phyloP scores from a whole-genome alignment of 345 rosid species.

The Brassica rapa region DNA sequence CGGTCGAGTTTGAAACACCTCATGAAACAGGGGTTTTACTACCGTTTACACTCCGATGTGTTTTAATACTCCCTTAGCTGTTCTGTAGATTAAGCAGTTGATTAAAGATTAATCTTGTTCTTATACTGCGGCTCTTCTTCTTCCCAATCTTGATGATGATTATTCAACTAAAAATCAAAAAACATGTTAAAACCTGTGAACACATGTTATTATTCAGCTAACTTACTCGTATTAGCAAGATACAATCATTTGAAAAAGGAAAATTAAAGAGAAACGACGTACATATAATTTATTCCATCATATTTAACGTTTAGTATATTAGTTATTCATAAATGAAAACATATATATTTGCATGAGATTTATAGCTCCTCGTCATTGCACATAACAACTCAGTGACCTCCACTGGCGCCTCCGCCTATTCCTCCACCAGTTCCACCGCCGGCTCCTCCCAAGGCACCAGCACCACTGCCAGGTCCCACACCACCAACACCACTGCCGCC shows the following conservation, averaged over 20 bases:
- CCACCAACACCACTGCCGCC: neutral
- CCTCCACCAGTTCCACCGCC: neutral
- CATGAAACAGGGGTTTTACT: neutral
- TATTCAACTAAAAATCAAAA: neutral
- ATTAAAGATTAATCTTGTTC: neutral
- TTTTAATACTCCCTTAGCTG: neutral
- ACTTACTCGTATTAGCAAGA: neutral
- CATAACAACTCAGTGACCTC: conserved; percentile 30
- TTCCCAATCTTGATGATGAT: neutral
- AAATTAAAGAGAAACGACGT: neutral
- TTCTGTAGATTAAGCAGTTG: conserved; percentile 11
- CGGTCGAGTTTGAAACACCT: neutral
- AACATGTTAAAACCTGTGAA: neutral
- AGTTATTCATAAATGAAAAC: neutral
- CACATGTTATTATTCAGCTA: neutral
- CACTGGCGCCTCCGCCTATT: neutral
- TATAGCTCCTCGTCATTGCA: conserved; percentile 12
- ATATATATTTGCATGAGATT: conserved; percentile 17
- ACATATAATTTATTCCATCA: conserved; percentile 5
- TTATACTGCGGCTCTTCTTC: neutral
- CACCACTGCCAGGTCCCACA: neutral
- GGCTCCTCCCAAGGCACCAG: neutral
- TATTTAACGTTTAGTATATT: neutral
- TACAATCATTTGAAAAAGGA: neutral
- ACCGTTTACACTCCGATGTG: neutral